Evolutionary conservation across 305 asterid species (phyloP).

Genomic region (Solanum hybrid): DNA sequence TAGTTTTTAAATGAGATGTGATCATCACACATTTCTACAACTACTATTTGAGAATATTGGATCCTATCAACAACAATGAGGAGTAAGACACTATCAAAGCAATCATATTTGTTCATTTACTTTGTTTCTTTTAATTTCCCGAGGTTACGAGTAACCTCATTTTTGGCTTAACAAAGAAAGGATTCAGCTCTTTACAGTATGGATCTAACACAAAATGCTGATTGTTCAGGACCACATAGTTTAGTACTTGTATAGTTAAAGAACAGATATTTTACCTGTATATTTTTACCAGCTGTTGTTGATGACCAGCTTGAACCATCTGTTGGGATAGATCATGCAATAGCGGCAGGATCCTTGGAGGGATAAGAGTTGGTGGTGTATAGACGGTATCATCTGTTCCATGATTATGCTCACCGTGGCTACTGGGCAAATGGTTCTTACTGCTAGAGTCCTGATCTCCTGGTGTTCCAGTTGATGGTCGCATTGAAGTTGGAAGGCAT

Average conservation of each 20-base stretch:
- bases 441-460: slow-evolving; percentile 47
- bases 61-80: background rate
- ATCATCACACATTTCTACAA: background rate
- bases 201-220: background rate
- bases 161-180: background rate
- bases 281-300: slow-evolving; percentile 65
- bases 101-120: background rate
- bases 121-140: background rate
- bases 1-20: background rate
- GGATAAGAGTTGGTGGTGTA: slow-evolving; percentile 80
- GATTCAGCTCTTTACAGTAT: background rate
- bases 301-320: slow-evolving; percentile 91
- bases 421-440: slow-evolving; percentile 54
- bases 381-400: slow-evolving; percentile 55
- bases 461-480: slow-evolving; percentile 87
- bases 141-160: background rate
- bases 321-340: slow-evolving; percentile 87
- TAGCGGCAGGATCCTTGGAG: slow-evolving; percentile 78
- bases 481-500: slow-evolving; percentile 95
- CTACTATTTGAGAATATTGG: background rate
- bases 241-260: background rate
- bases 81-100: background rate
- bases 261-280: slow-evolving; percentile 44
- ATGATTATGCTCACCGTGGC: slow-evolving; percentile 53
- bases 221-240: slow-evolving; percentile 6